Conservation (phyloP, 75 land plant species). For the Pseudotsuga menziesii region DNA sequence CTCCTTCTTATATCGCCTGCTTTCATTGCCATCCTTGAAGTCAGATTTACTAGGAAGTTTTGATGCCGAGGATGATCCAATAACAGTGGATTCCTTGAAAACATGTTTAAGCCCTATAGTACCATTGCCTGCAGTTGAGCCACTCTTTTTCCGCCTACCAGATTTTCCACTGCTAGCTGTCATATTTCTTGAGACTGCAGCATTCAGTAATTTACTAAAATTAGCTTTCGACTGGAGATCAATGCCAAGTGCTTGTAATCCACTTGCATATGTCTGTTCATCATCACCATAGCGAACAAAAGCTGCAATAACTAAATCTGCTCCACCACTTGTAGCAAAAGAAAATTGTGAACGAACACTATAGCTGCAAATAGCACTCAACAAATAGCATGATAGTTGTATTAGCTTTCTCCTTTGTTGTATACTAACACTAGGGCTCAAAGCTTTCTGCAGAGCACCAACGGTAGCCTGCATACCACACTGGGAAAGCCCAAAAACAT, state of each 20-base stretch:
- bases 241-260: slow-evolving; percentile 22
- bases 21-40: not conserved
- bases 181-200: slow-evolving; percentile 17
- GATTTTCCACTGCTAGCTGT: slow-evolving; percentile 8
- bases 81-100: slow-evolving; percentile 13
- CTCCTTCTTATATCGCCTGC: not conserved
- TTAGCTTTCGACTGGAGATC: slow-evolving; percentile 5
- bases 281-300: slow-evolving; percentile 20
- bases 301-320: slow-evolving; percentile 22
- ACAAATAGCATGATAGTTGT: slow-evolving; percentile 15
- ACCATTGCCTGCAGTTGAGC: not conserved
- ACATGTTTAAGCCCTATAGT: slow-evolving; percentile 9
- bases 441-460: slow-evolving; percentile 22
- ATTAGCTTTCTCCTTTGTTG: slow-evolving; percentile 19
- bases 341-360: slow-evolving; percentile 19
- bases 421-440: not conserved
- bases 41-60: not conserved
- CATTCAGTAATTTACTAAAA: slow-evolving; percentile 15
- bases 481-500: slow-evolving; percentile 8
- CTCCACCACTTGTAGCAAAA: slow-evolving; percentile 18
- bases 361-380: slow-evolving; percentile 19
- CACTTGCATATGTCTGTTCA: slow-evolving; percentile 15
- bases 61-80: slow-evolving; percentile 1
- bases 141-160: not conserved
- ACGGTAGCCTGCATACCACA: slow-evolving; percentile 14